Conservation (phyloP, 495 filamentous ascomycete species). For the Xylaria telfairii region DNA sequence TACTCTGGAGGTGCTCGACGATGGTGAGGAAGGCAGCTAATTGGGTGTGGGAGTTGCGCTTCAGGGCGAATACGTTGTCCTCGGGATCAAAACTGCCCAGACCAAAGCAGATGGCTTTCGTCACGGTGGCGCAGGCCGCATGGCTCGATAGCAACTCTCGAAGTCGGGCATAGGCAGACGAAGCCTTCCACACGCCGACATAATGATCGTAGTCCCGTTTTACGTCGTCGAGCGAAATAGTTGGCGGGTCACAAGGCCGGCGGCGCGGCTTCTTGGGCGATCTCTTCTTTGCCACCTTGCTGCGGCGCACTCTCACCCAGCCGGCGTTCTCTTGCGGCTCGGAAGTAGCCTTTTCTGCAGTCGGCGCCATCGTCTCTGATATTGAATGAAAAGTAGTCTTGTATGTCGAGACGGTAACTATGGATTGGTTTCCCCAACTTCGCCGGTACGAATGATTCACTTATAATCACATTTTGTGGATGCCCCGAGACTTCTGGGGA, state of each 20-base stretch:
- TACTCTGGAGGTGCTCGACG: constrained; percentile 46
- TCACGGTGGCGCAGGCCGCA: constrained; percentile 23
- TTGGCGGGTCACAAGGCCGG: neutral
- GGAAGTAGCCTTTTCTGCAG: neutral
- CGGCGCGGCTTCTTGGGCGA: neutral
- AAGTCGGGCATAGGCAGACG: constrained; percentile 25
- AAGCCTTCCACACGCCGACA: constrained; percentile 31
- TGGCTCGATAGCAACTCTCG: constrained; percentile 27
- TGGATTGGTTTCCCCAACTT: neutral
- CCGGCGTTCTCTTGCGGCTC: constrained; percentile 24
- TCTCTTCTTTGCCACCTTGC: neutral
- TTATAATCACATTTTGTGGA: neutral
- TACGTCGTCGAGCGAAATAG: constrained; percentile 30
- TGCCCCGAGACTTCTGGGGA: neutral
- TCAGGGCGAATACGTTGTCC: constrained; percentile 40
- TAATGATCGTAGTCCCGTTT: constrained; percentile 32
- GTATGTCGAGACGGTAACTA: neutral
- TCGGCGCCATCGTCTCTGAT: constrained; percentile 6
- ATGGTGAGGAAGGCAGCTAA: constrained; percentile 66
- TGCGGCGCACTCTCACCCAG: constrained; percentile 33
- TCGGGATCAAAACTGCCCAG: constrained; percentile 52
- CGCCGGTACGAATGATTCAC: neutral
- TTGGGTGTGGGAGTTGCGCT: constrained; percentile 56
- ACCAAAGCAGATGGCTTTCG: constrained; percentile 52
- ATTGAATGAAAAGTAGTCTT: neutral